phyloP scores from a whole-genome alignment of 305 asterid species.

The Rubia occidens region DNA sequence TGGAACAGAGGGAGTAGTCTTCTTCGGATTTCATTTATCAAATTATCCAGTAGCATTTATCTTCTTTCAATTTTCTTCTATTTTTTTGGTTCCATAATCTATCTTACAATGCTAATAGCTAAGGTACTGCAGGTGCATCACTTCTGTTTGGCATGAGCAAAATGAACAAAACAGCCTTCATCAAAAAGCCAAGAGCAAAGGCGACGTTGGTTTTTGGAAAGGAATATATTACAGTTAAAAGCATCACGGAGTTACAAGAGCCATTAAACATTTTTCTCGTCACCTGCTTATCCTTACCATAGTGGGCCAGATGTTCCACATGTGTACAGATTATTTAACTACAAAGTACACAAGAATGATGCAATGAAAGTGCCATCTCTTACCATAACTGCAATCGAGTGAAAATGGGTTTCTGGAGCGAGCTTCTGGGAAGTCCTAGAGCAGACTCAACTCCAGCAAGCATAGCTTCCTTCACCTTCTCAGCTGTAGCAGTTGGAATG shows the following conservation, averaged over 20 bases:
- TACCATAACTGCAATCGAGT: constrained; percentile 82
- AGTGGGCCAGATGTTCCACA: neutral
- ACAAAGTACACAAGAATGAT: neutral
- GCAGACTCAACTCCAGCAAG: constrained; percentile 77
- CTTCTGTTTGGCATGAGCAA: neutral
- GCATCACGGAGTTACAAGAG: neutral
- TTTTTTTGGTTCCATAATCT: neutral
- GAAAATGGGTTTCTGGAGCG: constrained; percentile 60
- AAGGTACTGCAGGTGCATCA: neutral
- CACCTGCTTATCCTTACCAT: neutral
- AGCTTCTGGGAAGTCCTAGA: constrained; percentile 52
- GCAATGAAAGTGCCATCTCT: constrained; percentile 1
- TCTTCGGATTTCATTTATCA: neutral
- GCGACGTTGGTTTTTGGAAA: neutral
- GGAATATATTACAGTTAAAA: neutral
- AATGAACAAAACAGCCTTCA: neutral
- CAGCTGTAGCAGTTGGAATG: constrained; percentile 68
- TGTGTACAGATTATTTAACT: neutral
- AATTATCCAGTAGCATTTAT: neutral
- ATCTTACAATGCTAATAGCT: neutral
- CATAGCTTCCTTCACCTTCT: constrained; percentile 79
- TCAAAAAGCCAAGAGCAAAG: neutral
- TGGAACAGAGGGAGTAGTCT: no score
- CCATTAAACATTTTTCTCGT: neutral
- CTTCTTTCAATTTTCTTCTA: neutral